phyloP scores from a whole-genome alignment of 352 stramenopile species.

The Globisporangium heterothallicum region DNA sequence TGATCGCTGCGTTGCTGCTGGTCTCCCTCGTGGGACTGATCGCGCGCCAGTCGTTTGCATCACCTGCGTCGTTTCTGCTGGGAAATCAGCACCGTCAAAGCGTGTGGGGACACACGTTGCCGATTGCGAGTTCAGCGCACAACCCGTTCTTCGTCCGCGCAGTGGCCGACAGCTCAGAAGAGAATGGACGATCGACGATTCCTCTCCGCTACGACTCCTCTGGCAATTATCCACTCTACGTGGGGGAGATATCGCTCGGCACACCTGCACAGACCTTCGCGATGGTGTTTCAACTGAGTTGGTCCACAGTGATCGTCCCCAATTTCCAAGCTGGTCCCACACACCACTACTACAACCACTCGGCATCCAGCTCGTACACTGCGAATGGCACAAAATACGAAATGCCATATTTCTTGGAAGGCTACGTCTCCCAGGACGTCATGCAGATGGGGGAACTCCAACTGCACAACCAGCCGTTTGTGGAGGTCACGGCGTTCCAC shows the following conservation, averaged over 20 bases:
- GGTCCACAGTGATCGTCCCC: background rate
- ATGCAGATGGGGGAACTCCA: background rate
- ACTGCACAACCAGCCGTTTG: background rate
- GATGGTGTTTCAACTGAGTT: background rate
- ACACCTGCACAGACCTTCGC: slow-evolving; percentile 4
- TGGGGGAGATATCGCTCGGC: slow-evolving; percentile 3
- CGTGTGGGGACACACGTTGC: background rate
- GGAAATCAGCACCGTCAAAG: background rate
- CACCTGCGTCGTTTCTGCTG: background rate
- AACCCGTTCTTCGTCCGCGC: background rate
- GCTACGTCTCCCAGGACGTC: slow-evolving; percentile 10
- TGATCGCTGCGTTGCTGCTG: too few relatives aligned
- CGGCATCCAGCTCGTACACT: slow-evolving; percentile 7
- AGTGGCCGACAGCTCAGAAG: background rate
- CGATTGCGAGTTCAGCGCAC: too few relatives aligned
- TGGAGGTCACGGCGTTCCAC: background rate
- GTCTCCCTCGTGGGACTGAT: background rate
- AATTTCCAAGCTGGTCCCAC: background rate
- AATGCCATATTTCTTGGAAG: background rate
- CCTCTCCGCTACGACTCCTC: background rate
- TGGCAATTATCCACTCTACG: background rate
- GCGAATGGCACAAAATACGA: slow-evolving; percentile 4
- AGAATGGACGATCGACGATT: background rate
- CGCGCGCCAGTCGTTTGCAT: background rate
- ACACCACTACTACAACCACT: slow-evolving; percentile 11